Evolutionary conservation across 768 basidiomycete species (phyloP).

Genomic region (Naganishia friedmannii): DNA sequence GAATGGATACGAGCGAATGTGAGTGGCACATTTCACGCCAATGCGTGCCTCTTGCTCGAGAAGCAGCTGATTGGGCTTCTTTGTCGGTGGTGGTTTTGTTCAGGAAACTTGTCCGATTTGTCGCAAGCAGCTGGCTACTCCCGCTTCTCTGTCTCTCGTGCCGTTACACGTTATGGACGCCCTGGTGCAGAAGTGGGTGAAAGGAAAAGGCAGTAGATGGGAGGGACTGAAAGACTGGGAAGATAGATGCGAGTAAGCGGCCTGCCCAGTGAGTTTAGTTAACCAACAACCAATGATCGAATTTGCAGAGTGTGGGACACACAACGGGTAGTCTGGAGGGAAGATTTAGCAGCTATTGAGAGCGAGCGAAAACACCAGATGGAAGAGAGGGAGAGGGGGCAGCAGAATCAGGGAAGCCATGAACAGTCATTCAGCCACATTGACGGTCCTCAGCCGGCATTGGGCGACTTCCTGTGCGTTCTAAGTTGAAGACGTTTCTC

Average conservation of each 20-base stretch:
- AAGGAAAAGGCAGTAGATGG: slow-evolving; percentile 8
- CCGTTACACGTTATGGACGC: slow-evolving; percentile 20
- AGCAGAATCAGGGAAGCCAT: not conserved
- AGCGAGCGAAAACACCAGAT: not conserved
- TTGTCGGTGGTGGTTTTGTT: too few relatives aligned
- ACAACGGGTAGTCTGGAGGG: slow-evolving; percentile 14
- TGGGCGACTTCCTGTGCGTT: slow-evolving; percentile 2
- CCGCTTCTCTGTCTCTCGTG: slow-evolving; percentile 4
- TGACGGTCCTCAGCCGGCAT: not conserved
- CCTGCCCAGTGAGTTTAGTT: not conserved
- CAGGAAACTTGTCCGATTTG: slow-evolving; percentile 29
- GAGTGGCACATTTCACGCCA: not conserved
- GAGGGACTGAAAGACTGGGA: slow-evolving; percentile 14
- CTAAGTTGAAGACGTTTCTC: not conserved
- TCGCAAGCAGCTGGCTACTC: not conserved
- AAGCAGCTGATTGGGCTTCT: too few relatives aligned
- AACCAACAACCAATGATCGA: not conserved
- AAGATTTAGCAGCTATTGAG: slow-evolving; percentile 15
- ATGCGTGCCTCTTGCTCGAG: too few relatives aligned
- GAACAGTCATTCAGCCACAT: not conserved
- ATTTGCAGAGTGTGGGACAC: slow-evolving; percentile 3
- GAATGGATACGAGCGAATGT: slow-evolving; percentile 19
- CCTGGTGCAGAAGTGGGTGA: slow-evolving; percentile 23
- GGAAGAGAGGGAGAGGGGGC: not conserved
- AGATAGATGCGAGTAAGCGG: slow-evolving; percentile 23